These are phyloP conservation scores for Cutaneotrichosporon mucoides DNA, from an alignment of 1,284 basidiomycete genomes.

Conservation along the genomic window DNA sequence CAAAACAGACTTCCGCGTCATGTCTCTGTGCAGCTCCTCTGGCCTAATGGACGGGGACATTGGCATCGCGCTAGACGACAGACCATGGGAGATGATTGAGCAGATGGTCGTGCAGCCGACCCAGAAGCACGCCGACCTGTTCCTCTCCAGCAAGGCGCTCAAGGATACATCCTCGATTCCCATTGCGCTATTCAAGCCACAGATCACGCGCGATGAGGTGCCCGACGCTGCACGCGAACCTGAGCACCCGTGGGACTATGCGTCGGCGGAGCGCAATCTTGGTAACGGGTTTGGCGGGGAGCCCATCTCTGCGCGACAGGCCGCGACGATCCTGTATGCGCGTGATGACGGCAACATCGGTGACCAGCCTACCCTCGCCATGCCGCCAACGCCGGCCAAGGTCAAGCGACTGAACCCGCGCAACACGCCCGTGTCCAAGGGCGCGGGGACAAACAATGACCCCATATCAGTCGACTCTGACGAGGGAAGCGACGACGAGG, in stretches of 20 bases:
- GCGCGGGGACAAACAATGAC: constrained; percentile 29
- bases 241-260: constrained; percentile 23
- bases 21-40: constrained; percentile 23
- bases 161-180: constrained; percentile 40
- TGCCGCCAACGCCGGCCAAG: constrained; percentile 11
- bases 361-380: constrained; percentile 11
- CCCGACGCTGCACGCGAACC: constrained; percentile 12
- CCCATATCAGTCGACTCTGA: constrained; percentile 36
- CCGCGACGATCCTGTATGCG: constrained; percentile 27
- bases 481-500: constrained; percentile 21
- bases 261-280: constrained; percentile 37
- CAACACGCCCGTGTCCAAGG: constrained; percentile 10
- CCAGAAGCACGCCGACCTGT: constrained; percentile 28
- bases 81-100: constrained; percentile 46
- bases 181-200: constrained; percentile 35
- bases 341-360: constrained; percentile 7
- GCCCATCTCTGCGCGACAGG: constrained; percentile 27
- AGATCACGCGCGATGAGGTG: constrained; percentile 36
- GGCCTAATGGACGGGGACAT: constrained; percentile 13
- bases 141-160: constrained; percentile 27
- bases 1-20: constrained; percentile 26
- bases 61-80: constrained; percentile 35
- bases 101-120: constrained; percentile 25
- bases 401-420: constrained; percentile 6
- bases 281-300: constrained; percentile 42